A percentile compares a stretch with the other conserved stretches of the same genome.
These are phyloP conservation scores for Plantago elongata DNA, from an alignment of 257 asterid species.

Conservation along the genomic window DNA sequence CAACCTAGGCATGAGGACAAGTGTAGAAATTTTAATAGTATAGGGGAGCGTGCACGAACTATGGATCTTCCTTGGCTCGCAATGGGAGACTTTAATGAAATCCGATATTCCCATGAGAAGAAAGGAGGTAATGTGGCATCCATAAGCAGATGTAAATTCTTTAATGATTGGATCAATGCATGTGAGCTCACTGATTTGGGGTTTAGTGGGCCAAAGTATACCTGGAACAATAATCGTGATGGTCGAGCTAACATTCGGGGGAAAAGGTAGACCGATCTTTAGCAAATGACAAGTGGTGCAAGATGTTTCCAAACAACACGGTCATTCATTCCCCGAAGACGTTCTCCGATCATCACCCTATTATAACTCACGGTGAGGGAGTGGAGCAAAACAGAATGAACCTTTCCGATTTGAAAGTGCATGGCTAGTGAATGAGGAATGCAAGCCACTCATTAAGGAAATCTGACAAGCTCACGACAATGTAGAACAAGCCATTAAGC, in stretches of 20 bases:
- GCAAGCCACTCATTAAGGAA: too few species aligned
- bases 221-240: not conserved
- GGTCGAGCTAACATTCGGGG: not conserved
- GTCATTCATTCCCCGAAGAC: not conserved
- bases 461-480: too few species aligned
- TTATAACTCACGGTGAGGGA: not conserved
- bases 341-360: not conserved
- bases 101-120: too few species aligned
- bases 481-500: not conserved
- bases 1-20: too few species aligned
- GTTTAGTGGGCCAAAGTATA: not conserved
- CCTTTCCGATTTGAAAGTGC: not conserved
- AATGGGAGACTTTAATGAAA: too few species aligned
- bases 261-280: not conserved
- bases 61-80: too few species aligned
- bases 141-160: not conserved
- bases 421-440: not conserved
- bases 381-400: not conserved
- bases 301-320: not conserved
- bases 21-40: too few species aligned
- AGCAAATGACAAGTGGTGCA: not conserved
- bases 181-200: not conserved
- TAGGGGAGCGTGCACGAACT: too few species aligned
- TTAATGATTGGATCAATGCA: not conserved
- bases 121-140: too few species aligned